A percentile compares a stretch with the other conserved stretches of the same genome.
These are phyloP conservation scores for Maudiozyma humilis DNA, from an alignment of 1,139 yeast genomes.

Conservation along the genomic window DNA sequence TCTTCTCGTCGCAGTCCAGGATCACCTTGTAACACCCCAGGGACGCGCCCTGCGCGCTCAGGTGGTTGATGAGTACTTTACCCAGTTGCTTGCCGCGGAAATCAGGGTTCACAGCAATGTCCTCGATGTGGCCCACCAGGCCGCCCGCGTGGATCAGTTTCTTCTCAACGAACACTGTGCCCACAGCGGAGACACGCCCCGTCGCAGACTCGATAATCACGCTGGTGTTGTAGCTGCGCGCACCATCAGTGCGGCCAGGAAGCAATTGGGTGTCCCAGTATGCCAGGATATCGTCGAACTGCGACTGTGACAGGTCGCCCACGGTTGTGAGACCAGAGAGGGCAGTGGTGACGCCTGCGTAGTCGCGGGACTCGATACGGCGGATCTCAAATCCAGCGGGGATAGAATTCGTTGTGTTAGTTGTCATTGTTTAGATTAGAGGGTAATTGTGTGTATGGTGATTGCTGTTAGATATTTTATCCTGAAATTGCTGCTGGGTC, in stretches of 20 bases:
- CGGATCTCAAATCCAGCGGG: slow-evolving; percentile 39
- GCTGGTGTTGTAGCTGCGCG: slow-evolving; percentile 44
- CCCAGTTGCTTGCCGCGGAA: slow-evolving; percentile 88
- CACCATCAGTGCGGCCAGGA: background rate
- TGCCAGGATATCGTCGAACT: slow-evolving; percentile 39
- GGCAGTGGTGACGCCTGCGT: slow-evolving; percentile 42
- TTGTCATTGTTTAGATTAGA: too few species aligned
- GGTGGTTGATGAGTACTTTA: slow-evolving; percentile 49
- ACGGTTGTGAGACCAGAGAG: slow-evolving; percentile 55
- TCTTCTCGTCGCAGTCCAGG: slow-evolving; percentile 77
- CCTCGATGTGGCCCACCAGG: slow-evolving; percentile 88
- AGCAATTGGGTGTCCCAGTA: slow-evolving; percentile 41
- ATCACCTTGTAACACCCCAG: slow-evolving; percentile 81
- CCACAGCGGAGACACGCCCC: slow-evolving; percentile 39
- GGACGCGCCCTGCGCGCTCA: slow-evolving; percentile 51
- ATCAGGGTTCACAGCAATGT: slow-evolving; percentile 66
- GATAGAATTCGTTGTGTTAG: too few species aligned
- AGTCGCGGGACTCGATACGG: slow-evolving; percentile 40
- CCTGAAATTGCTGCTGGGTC: too few species aligned
- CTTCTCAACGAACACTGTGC: slow-evolving; percentile 47
- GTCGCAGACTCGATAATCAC: slow-evolving; percentile 45
- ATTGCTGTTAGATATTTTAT: too few species aligned
- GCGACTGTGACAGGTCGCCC: slow-evolving; percentile 42
- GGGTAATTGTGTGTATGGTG: too few species aligned
- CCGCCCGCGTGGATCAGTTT: slow-evolving; percentile 75